phyloP scores from a whole-genome alignment of 202 grass and related monocot species.

The Hordeum pubiflorum region DNA sequence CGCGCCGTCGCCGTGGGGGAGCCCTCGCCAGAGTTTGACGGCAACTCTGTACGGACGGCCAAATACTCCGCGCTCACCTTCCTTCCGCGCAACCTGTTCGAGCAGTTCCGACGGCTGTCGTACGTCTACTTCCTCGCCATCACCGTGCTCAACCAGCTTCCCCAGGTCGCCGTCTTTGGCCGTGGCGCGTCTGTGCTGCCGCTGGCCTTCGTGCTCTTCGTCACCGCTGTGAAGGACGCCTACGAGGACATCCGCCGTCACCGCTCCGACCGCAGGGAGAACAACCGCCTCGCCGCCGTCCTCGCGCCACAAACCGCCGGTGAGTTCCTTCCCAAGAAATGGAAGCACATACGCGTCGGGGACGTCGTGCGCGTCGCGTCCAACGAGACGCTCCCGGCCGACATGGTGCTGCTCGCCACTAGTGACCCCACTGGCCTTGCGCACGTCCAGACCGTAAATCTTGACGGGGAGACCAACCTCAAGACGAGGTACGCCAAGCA shows the following conservation, averaged over 20 bases:
- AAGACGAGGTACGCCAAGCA: conserved; percentile 92
- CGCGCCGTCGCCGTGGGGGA: conserved; percentile 29
- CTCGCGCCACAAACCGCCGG: conserved; percentile 23
- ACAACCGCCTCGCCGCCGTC: conserved; percentile 50
- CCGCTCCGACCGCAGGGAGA: conserved; percentile 68
- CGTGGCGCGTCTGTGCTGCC: conserved; percentile 65
- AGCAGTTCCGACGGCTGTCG: conserved; percentile 71
- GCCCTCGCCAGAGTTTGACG: conserved; percentile 19
- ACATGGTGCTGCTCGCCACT: conserved; percentile 73
- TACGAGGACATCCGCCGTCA: conserved; percentile 89
- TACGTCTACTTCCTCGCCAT: conserved; percentile 92
- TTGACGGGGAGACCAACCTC: conserved; percentile 85
- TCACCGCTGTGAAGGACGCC: conserved; percentile 87
- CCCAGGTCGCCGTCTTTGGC: conserved; percentile 79
- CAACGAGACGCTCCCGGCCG: conserved; percentile 57
- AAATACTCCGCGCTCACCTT: conserved; percentile 78
- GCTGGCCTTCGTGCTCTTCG: conserved; percentile 72
- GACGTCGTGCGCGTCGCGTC: conserved; percentile 54
- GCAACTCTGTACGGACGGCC: conserved; percentile 51
- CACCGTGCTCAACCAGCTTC: conserved; percentile 86
- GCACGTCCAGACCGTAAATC: conserved; percentile 79
- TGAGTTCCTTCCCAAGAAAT: conserved; percentile 51
- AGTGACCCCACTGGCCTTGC: conserved; percentile 65
- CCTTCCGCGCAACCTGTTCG: conserved; percentile 76
- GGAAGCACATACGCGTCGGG: conserved; percentile 73